Conservation (phyloP, 345 rosid species). For the Acer negundo region DNA sequence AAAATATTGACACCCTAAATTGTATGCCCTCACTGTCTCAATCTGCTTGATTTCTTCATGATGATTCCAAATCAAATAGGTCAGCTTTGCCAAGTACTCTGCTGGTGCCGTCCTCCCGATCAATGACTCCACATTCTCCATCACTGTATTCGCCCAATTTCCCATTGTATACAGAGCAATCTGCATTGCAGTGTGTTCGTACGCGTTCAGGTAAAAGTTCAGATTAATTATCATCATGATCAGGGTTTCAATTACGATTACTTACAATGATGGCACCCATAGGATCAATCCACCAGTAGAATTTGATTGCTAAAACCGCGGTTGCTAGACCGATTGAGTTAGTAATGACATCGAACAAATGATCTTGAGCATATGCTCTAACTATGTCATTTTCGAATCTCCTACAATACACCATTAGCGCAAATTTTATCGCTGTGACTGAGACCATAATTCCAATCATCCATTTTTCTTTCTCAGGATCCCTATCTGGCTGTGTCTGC, state of each 20-base stretch:
- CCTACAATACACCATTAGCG: constrained; percentile 41
- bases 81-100: constrained; percentile 47
- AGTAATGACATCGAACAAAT: constrained; percentile 56
- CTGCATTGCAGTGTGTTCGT: constrained; percentile 22
- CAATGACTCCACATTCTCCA: constrained; percentile 52
- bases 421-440: constrained; percentile 43
- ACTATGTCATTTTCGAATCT: constrained; percentile 46
- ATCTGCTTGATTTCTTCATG: constrained; percentile 44
- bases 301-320: constrained; percentile 46
- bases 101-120: constrained; percentile 53
- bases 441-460: constrained; percentile 62
- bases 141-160: constrained; percentile 50
- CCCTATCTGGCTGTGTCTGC: constrained; percentile 50
- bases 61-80: constrained; percentile 56
- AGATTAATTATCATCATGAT: too few species aligned
- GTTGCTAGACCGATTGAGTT: constrained; percentile 50
- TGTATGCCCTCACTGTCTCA: constrained; percentile 50
- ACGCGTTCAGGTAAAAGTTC: not conserved
- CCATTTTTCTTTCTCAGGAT: constrained; percentile 51
- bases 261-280: constrained; percentile 52
- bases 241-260: not conserved
- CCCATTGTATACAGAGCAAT: constrained; percentile 49
- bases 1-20: constrained; percentile 40
- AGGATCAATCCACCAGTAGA: constrained; percentile 62
- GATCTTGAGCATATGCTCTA: constrained; percentile 56